A percentile compares a stretch with the other conserved stretches of the same genome.
These are phyloP conservation scores for Ceriops decandra DNA, from an alignment of 345 rosid genomes.

Conservation along the genomic window DNA sequence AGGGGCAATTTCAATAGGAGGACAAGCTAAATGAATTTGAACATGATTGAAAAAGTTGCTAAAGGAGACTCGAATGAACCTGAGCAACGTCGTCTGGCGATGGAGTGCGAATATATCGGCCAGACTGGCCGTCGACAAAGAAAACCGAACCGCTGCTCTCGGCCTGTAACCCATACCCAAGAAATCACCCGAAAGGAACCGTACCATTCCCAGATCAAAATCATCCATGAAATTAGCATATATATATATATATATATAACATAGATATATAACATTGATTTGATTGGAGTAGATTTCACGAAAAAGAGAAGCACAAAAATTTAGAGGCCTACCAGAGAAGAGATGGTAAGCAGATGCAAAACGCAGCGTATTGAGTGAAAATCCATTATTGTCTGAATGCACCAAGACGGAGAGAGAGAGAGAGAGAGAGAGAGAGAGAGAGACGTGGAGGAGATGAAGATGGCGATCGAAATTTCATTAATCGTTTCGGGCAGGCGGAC, in stretches of 20 bases:
- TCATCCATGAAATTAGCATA: neutral
- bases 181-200: constrained; percentile 26
- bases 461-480: neutral
- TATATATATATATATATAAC: too few relatives aligned
- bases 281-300: too few relatives aligned
- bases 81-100: constrained; percentile 37
- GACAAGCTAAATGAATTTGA: neutral
- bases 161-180: constrained; percentile 28
- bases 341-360: constrained; percentile 42
- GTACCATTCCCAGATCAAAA: constrained; percentile 28
- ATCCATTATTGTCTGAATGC: constrained; percentile 24
- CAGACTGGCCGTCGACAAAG: constrained; percentile 63
- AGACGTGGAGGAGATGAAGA: neutral
- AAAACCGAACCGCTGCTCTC: constrained; percentile 58
- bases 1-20: neutral
- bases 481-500: neutral
- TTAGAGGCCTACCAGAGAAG: constrained; percentile 33
- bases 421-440: neutral
- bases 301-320: too few relatives aligned
- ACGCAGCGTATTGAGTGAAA: constrained; percentile 25
- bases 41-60: neutral
- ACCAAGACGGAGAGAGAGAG: constrained; percentile 2
- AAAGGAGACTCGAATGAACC: constrained; percentile 28
- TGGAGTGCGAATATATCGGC: constrained; percentile 55
- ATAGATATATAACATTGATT: too few relatives aligned